Evolutionary conservation across 352 stramenopile species (phyloP), one percentile per base, ranked within the genome.

Genomic region (Globisporangium alternatum): DNA sequence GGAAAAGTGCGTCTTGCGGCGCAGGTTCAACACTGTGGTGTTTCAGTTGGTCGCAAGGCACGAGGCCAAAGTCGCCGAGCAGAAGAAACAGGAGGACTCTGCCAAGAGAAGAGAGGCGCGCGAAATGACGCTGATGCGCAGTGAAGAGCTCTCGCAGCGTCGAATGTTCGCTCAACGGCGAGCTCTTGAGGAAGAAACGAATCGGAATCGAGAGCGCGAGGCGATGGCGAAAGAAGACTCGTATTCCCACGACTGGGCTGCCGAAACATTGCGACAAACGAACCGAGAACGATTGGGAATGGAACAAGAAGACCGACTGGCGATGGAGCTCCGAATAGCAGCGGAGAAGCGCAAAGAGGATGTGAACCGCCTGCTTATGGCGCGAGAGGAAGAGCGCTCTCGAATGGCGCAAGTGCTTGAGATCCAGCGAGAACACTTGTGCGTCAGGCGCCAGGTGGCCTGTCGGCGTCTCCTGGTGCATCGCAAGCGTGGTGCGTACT

Each of bases 41-140:
- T 13, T 68, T 2, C 58, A 83, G 39, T 13, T 88, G 17, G 25
- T 69, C 0, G 60, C 69, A 3, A 25, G 43, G 28, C 59, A 74
- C 44, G 55, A 67, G 53, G 33, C 35, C 0, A 22, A 58, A 44
- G 30, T 33, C 6, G 63, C 43, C 0, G 63, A 74, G 43, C 53
- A 68, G 4, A 65, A 66, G 51, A 66, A 74, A 17, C 57, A 39
- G 30, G 39, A 66, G 7, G 68, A 80, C 3, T 48, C 65, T 13
- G 58, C 74, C 39, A 68, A 48, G 6, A 72, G 67, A 30, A 63
- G 71, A 33, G 68, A 79, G 22, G 55, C 54, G 7, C 71, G 74
- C 5, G 81, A 88, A 33, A 64, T 55, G 49, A 70, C 75, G 7
- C 41, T 64, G 21, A 88, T 90, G 78, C 69, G 75, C 39, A 65